Base-by-base conservation (phyloP, 352 stramenopile genomes). In the Pythium rhizo-oryzae region DNA sequence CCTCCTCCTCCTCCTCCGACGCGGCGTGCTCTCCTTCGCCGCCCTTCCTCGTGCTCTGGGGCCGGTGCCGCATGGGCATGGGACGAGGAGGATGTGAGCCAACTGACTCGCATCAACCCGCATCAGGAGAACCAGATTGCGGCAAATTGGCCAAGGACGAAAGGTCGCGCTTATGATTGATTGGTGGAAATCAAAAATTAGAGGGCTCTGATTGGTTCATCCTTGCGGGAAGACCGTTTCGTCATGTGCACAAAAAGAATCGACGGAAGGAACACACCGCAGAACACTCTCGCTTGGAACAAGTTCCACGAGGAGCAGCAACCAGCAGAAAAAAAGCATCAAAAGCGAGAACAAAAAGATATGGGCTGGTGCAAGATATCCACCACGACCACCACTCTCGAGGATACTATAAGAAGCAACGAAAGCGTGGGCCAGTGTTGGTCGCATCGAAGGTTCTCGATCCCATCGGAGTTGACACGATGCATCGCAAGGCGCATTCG, bases 101-200 rank as follows among this genome's bases (percentile, higher is more conserved):
- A 63, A 37, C 60, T 67, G 60, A 67, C 56, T 71, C 52, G 62
- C 62, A 58, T 64, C 24, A 35, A 39, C 21, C 50, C 62, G 57
- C 60, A 30, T 35, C 41, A 58, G 13, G 43, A 21, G 47, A 64
- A 62, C 56, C 64, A 70, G 64, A 58, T 70, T 33, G 55, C 21
- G 24, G 28, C 59, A 51, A 72, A 59, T 37, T 55, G 66, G 66
- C 51, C 59, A 67, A 68, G 59, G 21, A 52, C 53, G 53, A 64
- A 67, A 51, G 59, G 59, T 64, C 46, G 54, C 46, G 39, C 13
- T 12, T 0, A 8, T 8, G 8, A 49, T 16, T 59, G 66, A 72
- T 72, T 72, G 66, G 66, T 52, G 43, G 59, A 68, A 63, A 72
- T 41, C 39, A 16, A 59, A 60, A 54, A 35, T n/a, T 49, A 12